Conservation (phyloP, 139 green algal species). For the Pleodorina starrii region DNA sequence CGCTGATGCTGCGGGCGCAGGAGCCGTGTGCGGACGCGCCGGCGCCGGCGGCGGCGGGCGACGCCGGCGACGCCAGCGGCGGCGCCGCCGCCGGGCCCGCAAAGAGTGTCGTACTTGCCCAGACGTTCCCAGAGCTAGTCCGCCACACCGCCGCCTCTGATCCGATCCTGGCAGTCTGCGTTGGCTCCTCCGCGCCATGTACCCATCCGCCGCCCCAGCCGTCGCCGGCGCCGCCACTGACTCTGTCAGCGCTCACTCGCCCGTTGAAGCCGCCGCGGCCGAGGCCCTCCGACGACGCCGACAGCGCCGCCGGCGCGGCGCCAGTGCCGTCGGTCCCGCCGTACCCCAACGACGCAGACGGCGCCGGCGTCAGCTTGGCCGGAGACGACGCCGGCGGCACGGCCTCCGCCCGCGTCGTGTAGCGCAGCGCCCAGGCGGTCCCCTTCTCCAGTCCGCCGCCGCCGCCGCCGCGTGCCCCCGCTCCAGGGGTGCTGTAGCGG, state of each 20-base stretch:
- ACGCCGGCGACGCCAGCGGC: no score
- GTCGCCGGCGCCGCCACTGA: background rate
- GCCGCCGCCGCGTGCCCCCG: background rate
- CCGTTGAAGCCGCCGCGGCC: background rate
- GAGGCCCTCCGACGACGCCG: no score
- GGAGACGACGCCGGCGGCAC: background rate
- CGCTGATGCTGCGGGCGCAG: background rate
- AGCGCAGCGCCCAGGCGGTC: background rate
- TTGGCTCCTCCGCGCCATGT: no score
- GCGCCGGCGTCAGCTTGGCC: background rate
- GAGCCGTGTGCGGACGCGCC: background rate
- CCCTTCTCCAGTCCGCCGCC: background rate
- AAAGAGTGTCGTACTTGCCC: no score
- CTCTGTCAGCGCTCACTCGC: background rate
- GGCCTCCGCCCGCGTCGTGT: background rate
- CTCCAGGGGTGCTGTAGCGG: background rate
- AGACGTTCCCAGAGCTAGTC: no score
- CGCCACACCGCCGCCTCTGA: no score
- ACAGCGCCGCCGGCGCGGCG: background rate
- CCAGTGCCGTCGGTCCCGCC: no score
- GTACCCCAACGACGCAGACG: no score
- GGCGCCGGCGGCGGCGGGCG: background rate
- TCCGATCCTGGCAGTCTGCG: no score
- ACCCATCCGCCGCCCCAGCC: background rate
- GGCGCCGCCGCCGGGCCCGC: no score